Percentiles rank a stretch among this genome's conserved stretches.
These are phyloP conservation scores for Sporobolomyces roseus DNA, from an alignment of 768 basidiomycete genomes.

Conservation along the genomic window DNA sequence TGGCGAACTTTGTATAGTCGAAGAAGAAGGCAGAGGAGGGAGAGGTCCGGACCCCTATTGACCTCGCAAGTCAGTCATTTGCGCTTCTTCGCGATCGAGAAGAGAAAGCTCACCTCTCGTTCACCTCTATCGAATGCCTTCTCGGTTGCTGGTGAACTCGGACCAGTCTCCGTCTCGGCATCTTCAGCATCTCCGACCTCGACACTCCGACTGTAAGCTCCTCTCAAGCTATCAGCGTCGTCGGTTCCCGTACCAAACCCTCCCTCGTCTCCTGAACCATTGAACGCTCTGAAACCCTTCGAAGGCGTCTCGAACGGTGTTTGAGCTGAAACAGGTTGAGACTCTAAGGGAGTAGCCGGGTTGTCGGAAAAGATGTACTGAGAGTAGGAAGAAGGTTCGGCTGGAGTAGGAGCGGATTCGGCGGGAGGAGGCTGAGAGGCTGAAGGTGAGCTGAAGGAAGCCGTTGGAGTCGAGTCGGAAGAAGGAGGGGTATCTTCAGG, in stretches of 20 bases:
- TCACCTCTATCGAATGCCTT: background rate
- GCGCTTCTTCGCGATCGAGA: background rate
- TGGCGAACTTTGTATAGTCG: constrained; percentile 20
- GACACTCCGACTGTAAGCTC: constrained; percentile 33
- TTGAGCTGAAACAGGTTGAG: too few relatives aligned
- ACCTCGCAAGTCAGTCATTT: background rate
- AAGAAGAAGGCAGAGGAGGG: constrained; percentile 5
- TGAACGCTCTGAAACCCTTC: constrained; percentile 32
- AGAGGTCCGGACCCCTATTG: constrained; percentile 22
- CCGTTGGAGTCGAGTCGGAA: background rate
- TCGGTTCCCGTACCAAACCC: constrained; percentile 27
- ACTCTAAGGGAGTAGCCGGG: background rate
- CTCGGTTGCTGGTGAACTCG: background rate
- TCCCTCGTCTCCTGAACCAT: constrained; percentile 30
- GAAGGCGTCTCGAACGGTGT: background rate
- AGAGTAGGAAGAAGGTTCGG: constrained; percentile 18
- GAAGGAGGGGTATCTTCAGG: background rate
- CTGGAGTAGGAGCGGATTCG: background rate
- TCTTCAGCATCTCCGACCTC: constrained; percentile 23
- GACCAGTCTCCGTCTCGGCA: constrained; percentile 12
- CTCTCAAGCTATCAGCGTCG: constrained; percentile 36
- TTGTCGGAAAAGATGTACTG: constrained; percentile 34
- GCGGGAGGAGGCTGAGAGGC: background rate
- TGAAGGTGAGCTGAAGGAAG: background rate
- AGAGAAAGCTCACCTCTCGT: constrained; percentile 9